These are phyloP conservation scores for Apiotrichum laibachii DNA, from an alignment of 1,284 basidiomycete species.

Conservation along the genomic window DNA sequence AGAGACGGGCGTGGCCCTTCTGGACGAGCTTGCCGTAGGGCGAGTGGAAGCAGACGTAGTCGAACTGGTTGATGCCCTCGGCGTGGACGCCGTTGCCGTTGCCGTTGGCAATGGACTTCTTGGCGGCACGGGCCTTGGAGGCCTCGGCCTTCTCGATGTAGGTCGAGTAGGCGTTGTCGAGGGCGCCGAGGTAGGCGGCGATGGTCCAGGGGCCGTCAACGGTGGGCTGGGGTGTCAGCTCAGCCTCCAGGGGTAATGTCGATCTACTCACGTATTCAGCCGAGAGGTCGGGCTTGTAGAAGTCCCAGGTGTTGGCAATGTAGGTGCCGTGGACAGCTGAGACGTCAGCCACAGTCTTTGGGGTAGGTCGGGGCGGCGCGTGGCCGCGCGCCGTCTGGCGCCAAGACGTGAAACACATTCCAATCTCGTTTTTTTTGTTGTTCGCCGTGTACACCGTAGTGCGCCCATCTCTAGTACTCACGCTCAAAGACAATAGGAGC, in stretches of 20 bases:
- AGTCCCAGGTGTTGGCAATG: conserved; percentile 98
- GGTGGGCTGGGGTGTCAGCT: conserved; percentile 63
- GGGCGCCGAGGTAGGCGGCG: conserved; percentile 88
- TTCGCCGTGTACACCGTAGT: too few species aligned
- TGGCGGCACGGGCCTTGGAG: conserved; percentile 50
- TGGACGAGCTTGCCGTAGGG: conserved; percentile 99
- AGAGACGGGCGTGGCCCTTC: conserved; percentile 90
- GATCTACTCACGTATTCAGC: conserved; percentile 51
- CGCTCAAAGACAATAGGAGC: conserved; percentile 93
- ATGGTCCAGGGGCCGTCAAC: conserved; percentile 97
- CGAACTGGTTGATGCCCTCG: conserved; percentile 70
- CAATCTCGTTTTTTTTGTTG: neutral
- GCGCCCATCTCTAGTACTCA: conserved; percentile 64
- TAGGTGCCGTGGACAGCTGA: conserved; percentile 94
- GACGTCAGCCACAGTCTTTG: conserved; percentile 3
- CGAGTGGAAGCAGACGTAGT: conserved; percentile 88
- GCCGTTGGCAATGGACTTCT: conserved; percentile 41
- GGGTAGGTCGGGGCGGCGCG: neutral
- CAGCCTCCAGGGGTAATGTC: neutral
- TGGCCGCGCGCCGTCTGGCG: neutral
- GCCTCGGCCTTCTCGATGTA: conserved; percentile 81
- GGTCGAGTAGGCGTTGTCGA: conserved; percentile 83
- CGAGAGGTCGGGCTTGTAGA: conserved; percentile 88
- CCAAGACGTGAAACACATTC: neutral
- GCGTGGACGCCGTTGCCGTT: conserved; percentile 41